Base-by-base conservation (phyloP, 1,284 basidiomycete genomes). In the Singerocomus rubriflavus region DNA sequence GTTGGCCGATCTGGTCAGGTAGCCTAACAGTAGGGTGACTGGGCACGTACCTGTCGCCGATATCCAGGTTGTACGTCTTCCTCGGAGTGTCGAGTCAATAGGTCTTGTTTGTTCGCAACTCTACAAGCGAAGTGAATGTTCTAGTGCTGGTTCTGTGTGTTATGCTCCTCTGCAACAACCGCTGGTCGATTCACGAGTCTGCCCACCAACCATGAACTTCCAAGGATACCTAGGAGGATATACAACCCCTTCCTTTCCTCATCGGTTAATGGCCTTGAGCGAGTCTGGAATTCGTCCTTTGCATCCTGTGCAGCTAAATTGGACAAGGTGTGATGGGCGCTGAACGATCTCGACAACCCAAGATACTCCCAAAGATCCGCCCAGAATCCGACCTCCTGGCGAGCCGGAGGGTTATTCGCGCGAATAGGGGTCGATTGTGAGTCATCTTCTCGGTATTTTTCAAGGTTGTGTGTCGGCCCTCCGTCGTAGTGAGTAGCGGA, bases 381-480 rank as follows among this genome's bases (percentile, higher is more conserved):
- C 57, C 61, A 67, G 42, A 73, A 48, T 29, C 64, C 59, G 25
- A 46, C 50, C 10, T 50, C 55, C 6, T 46, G 50, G 41, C 42
- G 50, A 12, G 54, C 29, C 16, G 59, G 54, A 33, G 44, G 54
- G 17, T 51, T 44, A 25, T 55, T 48, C 10, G 34, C 30, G 48
- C 42, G 48, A 27, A 34, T 12, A 25, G 38, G 48, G 57, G n/a
- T 50, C 40, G 44, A 44, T 17, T 30, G 38, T 2, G 46, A 16
- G 9, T 36, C 45, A 11, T 26, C 38, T 30, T 68, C 65, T 8
- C 43, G 50, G 12, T 39, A 47, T 35, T 57, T 57, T 59, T 81
- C 74, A 21, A 84, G 71, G 54, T 78, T 81, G 61, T 86, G 76
- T 1, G 80, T 79, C 16, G 85, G 86, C 5, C 85, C 85, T 33